Conservation (phyloP, 352 stramenopile genomes). For the Phytopythium vexans region DNA sequence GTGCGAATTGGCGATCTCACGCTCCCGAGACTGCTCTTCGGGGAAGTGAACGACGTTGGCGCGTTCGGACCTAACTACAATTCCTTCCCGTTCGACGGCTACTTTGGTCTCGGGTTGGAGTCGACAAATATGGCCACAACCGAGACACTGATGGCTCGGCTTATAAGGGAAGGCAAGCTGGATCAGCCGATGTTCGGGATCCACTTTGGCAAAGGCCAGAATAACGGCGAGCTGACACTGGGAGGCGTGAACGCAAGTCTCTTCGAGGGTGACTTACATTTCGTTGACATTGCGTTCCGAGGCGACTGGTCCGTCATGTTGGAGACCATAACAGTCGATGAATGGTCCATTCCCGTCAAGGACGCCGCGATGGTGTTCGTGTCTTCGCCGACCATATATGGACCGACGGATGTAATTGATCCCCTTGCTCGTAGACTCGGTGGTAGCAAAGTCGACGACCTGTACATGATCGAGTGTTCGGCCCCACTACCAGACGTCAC, state of each 20-base stretch:
- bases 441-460: conserved; percentile 76
- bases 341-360: no score
- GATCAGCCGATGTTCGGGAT: conserved; percentile 91
- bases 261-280: conserved; percentile 90
- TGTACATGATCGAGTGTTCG: conserved; percentile 91
- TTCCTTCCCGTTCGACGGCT: conserved; percentile 94
- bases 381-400: conserved; percentile 89
- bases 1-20: conserved; percentile 43
- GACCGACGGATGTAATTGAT: conserved; percentile 73
- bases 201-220: conserved; percentile 86
- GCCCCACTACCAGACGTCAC: conserved; percentile 75
- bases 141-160: conserved; percentile 89
- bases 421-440: conserved; percentile 65
- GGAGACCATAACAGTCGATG: conserved; percentile 27
- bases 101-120: conserved; percentile 92
- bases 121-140: conserved; percentile 81
- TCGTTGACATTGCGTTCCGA: conserved; percentile 46
- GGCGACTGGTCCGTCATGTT: conserved; percentile 56
- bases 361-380: conserved; percentile 91
- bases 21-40: conserved; percentile 83
- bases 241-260: conserved; percentile 62
- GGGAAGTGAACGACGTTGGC: conserved; percentile 90
- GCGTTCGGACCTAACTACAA: conserved; percentile 90
- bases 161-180: conserved; percentile 83
- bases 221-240: conserved; percentile 46